These are phyloP conservation scores for Pseudogymnoascus sp. DNA, from an alignment of 2,329 filamentous ascomycete species.

Conservation along the genomic window DNA sequence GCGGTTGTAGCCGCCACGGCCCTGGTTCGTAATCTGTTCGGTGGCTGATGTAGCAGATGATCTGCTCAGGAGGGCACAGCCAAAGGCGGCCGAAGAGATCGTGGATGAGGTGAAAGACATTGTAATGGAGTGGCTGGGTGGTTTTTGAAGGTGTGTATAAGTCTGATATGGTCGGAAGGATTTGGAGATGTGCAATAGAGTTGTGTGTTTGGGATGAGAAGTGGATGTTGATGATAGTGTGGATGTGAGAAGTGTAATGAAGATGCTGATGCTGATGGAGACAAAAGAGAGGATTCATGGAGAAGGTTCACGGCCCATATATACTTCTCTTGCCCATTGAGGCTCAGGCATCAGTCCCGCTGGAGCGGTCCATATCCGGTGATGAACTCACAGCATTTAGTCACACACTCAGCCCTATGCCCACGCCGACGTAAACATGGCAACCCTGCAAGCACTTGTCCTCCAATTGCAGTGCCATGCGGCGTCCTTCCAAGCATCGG, in stretches of 20 bases:
- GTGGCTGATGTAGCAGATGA: background rate
- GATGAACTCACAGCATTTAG: background rate
- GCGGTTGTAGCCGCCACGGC: constrained; percentile 17
- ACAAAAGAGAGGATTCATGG: constrained; percentile 1
- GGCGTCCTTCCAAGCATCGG: background rate
- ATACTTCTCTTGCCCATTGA: constrained; percentile 1
- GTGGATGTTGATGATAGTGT: background rate
- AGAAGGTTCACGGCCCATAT: background rate
- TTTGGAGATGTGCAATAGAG: background rate
- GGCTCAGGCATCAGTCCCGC: background rate
- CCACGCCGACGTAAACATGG: constrained; percentile 5
- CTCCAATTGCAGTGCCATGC: background rate
- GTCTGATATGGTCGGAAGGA: background rate
- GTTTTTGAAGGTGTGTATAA: background rate
- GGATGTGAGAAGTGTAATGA: constrained; percentile 3
- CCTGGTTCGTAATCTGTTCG: constrained; percentile 11
- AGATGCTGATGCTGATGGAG: constrained; percentile 2
- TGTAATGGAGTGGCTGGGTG: background rate
- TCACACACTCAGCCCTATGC: constrained; percentile 7
- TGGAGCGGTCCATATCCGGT: background rate
- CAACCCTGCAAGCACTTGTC: background rate
- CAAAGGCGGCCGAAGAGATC: background rate
- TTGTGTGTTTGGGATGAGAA: background rate
- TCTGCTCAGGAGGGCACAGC: background rate
- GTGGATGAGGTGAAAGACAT: constrained; percentile 2